A percentile compares a stretch with the other conserved stretches of the same genome.
Evolutionary conservation across 306 rosid genomes (phyloP).

Genomic region (Rosa lucieae): DNA sequence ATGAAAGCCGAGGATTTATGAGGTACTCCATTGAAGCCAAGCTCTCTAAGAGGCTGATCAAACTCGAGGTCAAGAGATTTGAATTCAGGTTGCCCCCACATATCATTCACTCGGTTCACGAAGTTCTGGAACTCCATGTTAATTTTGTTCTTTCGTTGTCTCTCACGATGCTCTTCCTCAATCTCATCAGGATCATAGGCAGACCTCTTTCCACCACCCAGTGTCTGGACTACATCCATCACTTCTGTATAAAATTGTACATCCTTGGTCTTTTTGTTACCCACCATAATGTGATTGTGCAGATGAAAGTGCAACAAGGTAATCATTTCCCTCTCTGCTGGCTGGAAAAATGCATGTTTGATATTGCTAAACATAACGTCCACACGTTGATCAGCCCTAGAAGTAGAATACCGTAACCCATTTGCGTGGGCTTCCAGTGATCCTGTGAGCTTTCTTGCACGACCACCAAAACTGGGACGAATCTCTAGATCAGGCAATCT

Average conservation of each 20-base stretch:
- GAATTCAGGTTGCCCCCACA: slow-evolving; percentile 39
- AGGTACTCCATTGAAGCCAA: slow-evolving; percentile 47
- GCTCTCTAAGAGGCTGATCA: slow-evolving; percentile 44
- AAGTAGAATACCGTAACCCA: slow-evolving; percentile 41
- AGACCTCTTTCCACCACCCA: slow-evolving; percentile 42
- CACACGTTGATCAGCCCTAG: slow-evolving; percentile 37
- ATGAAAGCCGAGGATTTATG: slow-evolving; percentile 41
- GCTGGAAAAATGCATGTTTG: slow-evolving; percentile 45
- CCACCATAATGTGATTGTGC: slow-evolving; percentile 43
- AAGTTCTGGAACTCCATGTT: slow-evolving; percentile 38
- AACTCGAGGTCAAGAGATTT: slow-evolving; percentile 37
- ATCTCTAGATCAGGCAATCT: slow-evolving; percentile 38
- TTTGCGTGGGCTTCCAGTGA: slow-evolving; percentile 39
- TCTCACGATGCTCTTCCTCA: slow-evolving; percentile 46
- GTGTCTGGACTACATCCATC: slow-evolving; percentile 43
- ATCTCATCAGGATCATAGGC: slow-evolving; percentile 40
- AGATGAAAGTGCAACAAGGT: slow-evolving; percentile 38
- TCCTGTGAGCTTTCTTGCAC: slow-evolving; percentile 37
- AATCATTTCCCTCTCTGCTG: slow-evolving; percentile 44
- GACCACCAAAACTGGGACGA: slow-evolving; percentile 39
- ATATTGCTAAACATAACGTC: slow-evolving; percentile 40
- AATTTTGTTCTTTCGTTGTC: slow-evolving; percentile 40
- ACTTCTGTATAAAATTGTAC: slow-evolving; percentile 39
- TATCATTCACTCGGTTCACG: slow-evolving; percentile 38
- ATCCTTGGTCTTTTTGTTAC: slow-evolving; percentile 44